These are phyloP conservation scores for Trypanosomatidae sp. DNA, from an alignment of 208 protist species.

Conservation along the genomic window DNA sequence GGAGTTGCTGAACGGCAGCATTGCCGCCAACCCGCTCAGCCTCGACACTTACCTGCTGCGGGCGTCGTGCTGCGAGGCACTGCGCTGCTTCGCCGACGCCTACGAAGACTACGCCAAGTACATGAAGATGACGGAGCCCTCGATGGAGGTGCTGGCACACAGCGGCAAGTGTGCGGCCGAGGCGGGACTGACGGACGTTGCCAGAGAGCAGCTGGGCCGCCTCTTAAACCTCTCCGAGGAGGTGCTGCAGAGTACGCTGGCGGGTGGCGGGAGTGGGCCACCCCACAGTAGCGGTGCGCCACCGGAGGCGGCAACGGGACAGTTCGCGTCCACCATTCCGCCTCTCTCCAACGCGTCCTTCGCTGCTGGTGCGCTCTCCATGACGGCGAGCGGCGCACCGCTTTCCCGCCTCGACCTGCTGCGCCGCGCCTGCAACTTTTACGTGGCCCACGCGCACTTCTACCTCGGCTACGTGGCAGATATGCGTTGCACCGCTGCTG, in stretches of 20 bases:
- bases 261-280: too few species aligned
- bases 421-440: constrained; percentile 37
- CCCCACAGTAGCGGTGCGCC: background rate
- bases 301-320: background rate
- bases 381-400: constrained; percentile 2
- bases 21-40: constrained; percentile 59
- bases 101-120: constrained; percentile 87
- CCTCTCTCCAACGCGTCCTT: constrained; percentile 12
- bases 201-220: constrained; percentile 43
- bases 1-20: constrained; percentile 54
- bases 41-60: constrained; percentile 70
- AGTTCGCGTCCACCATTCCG: background rate
- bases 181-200: constrained; percentile 51
- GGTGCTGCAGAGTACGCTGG: constrained; percentile 9
- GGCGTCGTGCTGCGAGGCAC: constrained; percentile 73
- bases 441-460: constrained; percentile 78
- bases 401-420: constrained; percentile 12
- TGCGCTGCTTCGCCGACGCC: constrained; percentile 42
- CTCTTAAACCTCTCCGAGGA: constrained; percentile 41
- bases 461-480: constrained; percentile 67
- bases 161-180: constrained; percentile 83
- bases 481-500: too few species aligned
- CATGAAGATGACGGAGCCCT: constrained; percentile 63
- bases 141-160: constrained; percentile 73
- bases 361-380: constrained; percentile 6